Evolutionary conservation across 75 land plant species (phyloP).

Genomic region (Azolla pinnata): DNA sequence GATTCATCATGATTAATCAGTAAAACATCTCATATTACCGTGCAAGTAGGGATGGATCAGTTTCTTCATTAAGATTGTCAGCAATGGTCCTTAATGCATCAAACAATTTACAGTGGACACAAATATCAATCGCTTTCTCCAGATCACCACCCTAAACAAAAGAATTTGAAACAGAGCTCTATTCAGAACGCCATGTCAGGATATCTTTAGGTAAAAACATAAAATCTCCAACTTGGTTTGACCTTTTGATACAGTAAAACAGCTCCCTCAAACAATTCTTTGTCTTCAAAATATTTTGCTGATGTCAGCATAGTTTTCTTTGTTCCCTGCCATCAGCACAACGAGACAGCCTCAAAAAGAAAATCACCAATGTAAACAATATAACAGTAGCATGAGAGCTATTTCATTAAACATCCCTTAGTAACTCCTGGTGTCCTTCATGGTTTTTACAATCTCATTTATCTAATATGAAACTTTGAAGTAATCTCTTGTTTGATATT

Average conservation of each 20-base stretch:
- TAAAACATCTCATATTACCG: constrained; percentile 7
- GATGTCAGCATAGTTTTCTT: constrained; percentile 30
- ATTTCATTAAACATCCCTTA: not conserved
- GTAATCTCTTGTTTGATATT: too few species aligned
- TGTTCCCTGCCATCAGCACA: constrained; percentile 27
- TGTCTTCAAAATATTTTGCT: constrained; percentile 29
- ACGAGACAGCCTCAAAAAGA: too few species aligned
- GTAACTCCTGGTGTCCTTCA: too few species aligned
- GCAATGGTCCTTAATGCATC: constrained; percentile 33
- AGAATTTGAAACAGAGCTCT: not conserved
- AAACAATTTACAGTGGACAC: constrained; percentile 26
- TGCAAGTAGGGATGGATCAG: constrained; percentile 26
- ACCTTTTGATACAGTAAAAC: constrained; percentile 33
- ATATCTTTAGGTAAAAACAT: too few species aligned
- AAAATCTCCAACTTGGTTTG: too few species aligned
- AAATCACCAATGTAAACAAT: not conserved
- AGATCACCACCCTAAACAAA: constrained; percentile 28
- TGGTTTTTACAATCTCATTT: too few species aligned
- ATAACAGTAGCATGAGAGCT: not conserved
- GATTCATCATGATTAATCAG: not conserved
- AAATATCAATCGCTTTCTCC: constrained; percentile 30
- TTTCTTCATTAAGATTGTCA: constrained; percentile 24
- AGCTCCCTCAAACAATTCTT: constrained; percentile 26
- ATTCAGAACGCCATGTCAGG: not conserved
- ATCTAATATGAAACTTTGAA: too few species aligned